Percentiles rank a stretch among this genome's conserved stretches.
phyloP scores from a whole-genome alignment of 805 yeast species.

The Yueomyces sp. region DNA sequence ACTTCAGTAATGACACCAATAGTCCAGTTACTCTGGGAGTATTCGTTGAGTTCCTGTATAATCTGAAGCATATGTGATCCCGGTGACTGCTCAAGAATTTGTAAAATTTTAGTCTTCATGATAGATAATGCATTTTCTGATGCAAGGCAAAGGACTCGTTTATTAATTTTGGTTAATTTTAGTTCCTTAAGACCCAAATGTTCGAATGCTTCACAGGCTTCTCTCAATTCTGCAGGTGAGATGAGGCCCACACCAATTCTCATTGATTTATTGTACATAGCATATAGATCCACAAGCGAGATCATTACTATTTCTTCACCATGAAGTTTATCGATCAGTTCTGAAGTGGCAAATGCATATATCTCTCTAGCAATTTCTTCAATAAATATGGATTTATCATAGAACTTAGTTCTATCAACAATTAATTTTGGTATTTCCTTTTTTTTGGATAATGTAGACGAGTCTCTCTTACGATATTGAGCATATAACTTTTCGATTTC shows the following conservation, averaged over 20 bases:
- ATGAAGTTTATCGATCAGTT: conserved; percentile 20
- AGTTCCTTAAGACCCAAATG: conserved; percentile 36
- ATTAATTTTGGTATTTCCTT: conserved; percentile 10
- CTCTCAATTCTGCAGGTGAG: conserved; percentile 52
- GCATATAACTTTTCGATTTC: conserved; percentile 49
- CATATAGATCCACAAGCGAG: conserved; percentile 48
- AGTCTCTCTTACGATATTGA: conserved; percentile 15
- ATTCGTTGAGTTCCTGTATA: conserved; percentile 15
- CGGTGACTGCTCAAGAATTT: conserved; percentile 11
- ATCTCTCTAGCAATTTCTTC: conserved; percentile 70
- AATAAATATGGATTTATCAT: conserved; percentile 30
- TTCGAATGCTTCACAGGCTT: conserved; percentile 47
- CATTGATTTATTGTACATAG: conserved; percentile 49
- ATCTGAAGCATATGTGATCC: conserved; percentile 21
- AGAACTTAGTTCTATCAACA: conserved; percentile 24
- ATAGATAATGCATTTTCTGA: conserved; percentile 20
- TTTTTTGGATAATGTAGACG: conserved; percentile 1
- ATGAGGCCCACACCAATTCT: conserved; percentile 55
- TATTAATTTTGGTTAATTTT: conserved; percentile 24
- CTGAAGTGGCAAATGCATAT: conserved; percentile 46
- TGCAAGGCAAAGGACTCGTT: conserved; percentile 24
- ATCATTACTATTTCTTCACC: conserved; percentile 37
- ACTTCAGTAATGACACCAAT: conserved; percentile 53
- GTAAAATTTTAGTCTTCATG: conserved; percentile 16
- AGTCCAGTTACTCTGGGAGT: conserved; percentile 39